These are phyloP conservation scores for Cladosporium halotolerans DNA, from an alignment of 2,329 filamentous ascomycete genomes.

Conservation along the genomic window DNA sequence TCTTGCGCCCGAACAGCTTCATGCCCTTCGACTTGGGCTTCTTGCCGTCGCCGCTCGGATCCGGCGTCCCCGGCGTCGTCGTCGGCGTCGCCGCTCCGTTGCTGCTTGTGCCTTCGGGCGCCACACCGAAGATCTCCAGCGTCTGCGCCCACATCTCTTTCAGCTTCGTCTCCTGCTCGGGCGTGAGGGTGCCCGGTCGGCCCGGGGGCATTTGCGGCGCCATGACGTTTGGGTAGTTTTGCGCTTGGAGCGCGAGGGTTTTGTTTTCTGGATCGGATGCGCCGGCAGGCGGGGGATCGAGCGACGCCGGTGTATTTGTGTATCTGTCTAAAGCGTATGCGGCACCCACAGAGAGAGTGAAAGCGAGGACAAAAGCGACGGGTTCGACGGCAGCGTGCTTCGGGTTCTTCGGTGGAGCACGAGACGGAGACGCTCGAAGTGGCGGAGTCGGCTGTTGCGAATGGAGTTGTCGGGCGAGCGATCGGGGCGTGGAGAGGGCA, in stretches of 20 bases:
- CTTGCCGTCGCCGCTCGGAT: slow-evolving; percentile 39
- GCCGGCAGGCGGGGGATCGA: background rate
- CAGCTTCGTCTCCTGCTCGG: slow-evolving; percentile 81
- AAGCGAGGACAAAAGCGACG: slow-evolving; percentile 19
- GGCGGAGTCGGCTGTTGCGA: slow-evolving; percentile 1
- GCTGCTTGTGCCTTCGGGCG: slow-evolving; percentile 16
- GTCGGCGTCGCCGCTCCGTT: slow-evolving; percentile 23
- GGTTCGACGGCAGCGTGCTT: slow-evolving; percentile 18
- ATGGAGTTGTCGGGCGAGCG: background rate
- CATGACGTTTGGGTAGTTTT: slow-evolving; percentile 13
- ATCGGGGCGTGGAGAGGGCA: background rate
- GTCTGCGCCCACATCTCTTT: slow-evolving; percentile 77
- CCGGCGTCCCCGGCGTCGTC: slow-evolving; percentile 16
- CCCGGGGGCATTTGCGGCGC: slow-evolving; percentile 49
- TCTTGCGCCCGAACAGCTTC: slow-evolving; percentile 6
- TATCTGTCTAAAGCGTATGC: slow-evolving; percentile 20
- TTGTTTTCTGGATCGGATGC: slow-evolving; percentile 1
- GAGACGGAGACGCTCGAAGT: background rate
- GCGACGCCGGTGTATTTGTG: background rate
- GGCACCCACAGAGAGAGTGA: slow-evolving; percentile 17
- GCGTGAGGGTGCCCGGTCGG: slow-evolving; percentile 78
- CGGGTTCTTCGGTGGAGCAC: background rate
- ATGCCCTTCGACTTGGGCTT: slow-evolving; percentile 46
- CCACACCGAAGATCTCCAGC: slow-evolving; percentile 67
- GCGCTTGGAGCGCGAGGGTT: slow-evolving; percentile 14